Base-by-base conservation (phyloP, 2,329 filamentous ascomycete genomes). In the Verticillium longisporum region DNA sequence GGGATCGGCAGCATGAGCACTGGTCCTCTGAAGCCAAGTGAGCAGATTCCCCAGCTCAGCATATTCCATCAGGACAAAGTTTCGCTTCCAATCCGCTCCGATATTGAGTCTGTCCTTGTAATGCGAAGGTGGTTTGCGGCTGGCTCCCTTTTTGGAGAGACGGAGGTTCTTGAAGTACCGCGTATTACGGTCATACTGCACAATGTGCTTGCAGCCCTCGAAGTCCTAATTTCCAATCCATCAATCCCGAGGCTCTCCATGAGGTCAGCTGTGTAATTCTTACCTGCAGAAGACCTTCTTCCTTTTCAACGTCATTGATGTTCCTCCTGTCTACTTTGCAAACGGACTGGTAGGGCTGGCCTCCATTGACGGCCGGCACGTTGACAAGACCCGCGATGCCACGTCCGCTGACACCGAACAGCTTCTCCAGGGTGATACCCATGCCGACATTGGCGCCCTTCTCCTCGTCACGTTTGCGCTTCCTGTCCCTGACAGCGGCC, bases 61-160 rank as follows among this genome's bases (percentile, higher is more conserved):
- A 60, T 66, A 69, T 57, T 74, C 72, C 41, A 73, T 57, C 1
- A 72, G 61, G 36, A 71, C 56, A 18, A 66, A 64, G 3, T 62
- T 33, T 38, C 37, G 13, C 3, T 58, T 34, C 26, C 61, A 56
- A 63, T 66, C 33, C 13, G 31, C 14, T 58, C 32, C 26, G 31
- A 55, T 55, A 14, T 54, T 33, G 4, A 55, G 5, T 26, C 32
- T 11, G 31, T 64, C 62, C 36, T 21, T 21, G 6, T 34, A 37
- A 10, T 61, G 50, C 9, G 13, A 13, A 18, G 2, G 18, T 7
- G n/a, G 18, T 33, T 13, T 59, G 14, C 37, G 6, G 2, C 26
- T 26, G 14, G 38, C 34, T 15, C 21, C 7, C 15, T 31, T 57
- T 41, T 57, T 55, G 2, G 18, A 15, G 2, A 6, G 10, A 11